Evolutionary conservation across 2,329 filamentous ascomycete genomes (phyloP).

Genomic region (Fusarium sterilihyphosum): DNA sequence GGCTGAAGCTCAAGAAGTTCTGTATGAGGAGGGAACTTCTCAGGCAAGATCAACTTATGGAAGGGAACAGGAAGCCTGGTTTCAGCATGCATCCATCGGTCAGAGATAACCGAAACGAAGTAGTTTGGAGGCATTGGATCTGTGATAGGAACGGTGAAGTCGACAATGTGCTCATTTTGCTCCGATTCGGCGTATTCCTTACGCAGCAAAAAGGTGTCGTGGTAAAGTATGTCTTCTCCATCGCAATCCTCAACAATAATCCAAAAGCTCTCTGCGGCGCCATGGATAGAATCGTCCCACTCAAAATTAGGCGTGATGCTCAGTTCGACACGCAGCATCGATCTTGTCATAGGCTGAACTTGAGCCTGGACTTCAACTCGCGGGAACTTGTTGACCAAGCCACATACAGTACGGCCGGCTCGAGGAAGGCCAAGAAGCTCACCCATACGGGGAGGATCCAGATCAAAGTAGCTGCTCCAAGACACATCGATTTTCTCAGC

Average conservation of each 20-base stretch:
- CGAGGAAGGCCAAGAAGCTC: constrained; percentile 92
- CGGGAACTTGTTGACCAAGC: constrained; percentile 90
- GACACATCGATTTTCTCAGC: constrained; percentile 94
- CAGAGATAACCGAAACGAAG: constrained; percentile 93
- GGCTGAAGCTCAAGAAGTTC: constrained; percentile 92
- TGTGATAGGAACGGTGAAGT: constrained; percentile 95
- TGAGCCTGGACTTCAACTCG: constrained; percentile 92
- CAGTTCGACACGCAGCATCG: constrained; percentile 89
- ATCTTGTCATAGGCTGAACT: constrained; percentile 93
- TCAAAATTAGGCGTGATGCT: constrained; percentile 94
- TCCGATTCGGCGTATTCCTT: constrained; percentile 88
- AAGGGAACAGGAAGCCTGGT: constrained; percentile 94
- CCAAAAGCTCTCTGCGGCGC: constrained; percentile 92
- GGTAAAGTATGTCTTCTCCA: constrained; percentile 93
- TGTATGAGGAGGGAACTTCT: constrained; percentile 95
- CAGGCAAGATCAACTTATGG: constrained; percentile 91
- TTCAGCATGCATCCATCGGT: constrained; percentile 98
- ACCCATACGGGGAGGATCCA: constrained; percentile 96
- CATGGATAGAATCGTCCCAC: constrained; percentile 93
- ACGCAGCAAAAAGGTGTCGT: constrained; percentile 92
- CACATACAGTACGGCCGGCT: constrained; percentile 85
- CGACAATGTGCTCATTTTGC: constrained; percentile 91
- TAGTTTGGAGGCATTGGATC: constrained; percentile 99
- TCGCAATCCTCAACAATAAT: constrained; percentile 97
- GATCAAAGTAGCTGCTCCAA: constrained; percentile 93